phyloP scores from a whole-genome alignment of 495 filamentous ascomycete species.

The Glonium stellatum region DNA sequence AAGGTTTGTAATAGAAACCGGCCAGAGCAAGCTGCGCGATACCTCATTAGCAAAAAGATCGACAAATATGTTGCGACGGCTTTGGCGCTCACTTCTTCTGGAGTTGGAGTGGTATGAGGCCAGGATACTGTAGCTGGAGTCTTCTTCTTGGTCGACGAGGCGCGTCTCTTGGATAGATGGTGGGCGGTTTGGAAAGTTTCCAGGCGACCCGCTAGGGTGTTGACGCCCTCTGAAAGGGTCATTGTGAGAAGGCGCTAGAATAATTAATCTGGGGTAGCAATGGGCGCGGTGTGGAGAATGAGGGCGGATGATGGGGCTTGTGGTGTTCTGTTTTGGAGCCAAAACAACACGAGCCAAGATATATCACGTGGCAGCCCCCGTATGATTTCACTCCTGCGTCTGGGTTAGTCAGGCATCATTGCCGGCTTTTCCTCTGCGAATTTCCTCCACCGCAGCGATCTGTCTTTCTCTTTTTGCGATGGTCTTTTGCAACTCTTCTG shows the following conservation, averaged over 20 bases:
- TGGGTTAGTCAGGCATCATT: not conserved
- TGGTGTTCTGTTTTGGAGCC: not conserved
- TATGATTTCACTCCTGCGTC: not conserved
- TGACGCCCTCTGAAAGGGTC: slow-evolving; percentile 32
- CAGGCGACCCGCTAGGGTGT: slow-evolving; percentile 63
- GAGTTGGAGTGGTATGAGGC: slow-evolving; percentile 63
- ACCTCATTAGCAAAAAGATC: slow-evolving; percentile 16
- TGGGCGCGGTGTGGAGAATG: not conserved
- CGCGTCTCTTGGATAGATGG: slow-evolving; percentile 56
- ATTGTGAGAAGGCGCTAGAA: not conserved
- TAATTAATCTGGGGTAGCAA: not conserved
- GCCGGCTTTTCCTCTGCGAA: not conserved
- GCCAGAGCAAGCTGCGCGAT: slow-evolving; percentile 69
- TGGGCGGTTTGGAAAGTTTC: slow-evolving; percentile 62
- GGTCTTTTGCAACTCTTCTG: not conserved
- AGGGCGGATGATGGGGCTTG: not conserved
- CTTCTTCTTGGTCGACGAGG: slow-evolving; percentile 53
- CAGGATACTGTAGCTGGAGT: slow-evolving; percentile 58
- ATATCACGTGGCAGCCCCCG: not conserved
- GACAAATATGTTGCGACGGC: too few relatives aligned
- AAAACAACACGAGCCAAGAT: slow-evolving; percentile 2
- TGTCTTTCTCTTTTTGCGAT: not conserved
- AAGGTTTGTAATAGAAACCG: slow-evolving; percentile 83
- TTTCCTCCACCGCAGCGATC: not conserved
- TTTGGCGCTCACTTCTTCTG: slow-evolving; percentile 51